A percentile compares a stretch with the other conserved stretches of the same genome.
Evolutionary conservation across 2,329 filamentous ascomycete species (phyloP).

Genomic region (Neospermospora avenae): DNA sequence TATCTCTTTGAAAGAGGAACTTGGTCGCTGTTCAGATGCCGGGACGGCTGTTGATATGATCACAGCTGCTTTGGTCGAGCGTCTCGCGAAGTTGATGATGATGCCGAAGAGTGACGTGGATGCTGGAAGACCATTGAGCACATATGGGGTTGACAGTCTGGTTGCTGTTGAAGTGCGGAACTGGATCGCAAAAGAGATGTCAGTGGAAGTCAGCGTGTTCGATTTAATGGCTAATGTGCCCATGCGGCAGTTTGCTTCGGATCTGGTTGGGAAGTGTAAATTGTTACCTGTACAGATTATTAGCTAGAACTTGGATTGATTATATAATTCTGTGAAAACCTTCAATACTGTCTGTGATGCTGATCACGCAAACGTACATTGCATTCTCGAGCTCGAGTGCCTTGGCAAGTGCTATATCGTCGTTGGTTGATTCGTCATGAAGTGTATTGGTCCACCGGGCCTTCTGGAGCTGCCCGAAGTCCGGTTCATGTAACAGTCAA

Average conservation of each 20-base stretch:
- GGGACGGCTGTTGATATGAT: not conserved
- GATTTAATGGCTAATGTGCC: slow-evolving; percentile 14
- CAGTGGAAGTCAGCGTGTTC: slow-evolving; percentile 34
- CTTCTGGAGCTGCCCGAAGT: too few relatives aligned
- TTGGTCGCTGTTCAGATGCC: not conserved
- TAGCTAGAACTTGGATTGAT: too few relatives aligned
- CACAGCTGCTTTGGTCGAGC: not conserved
- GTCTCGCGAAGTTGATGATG: not conserved
- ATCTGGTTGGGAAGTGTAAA: slow-evolving; percentile 1
- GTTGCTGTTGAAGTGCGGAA: slow-evolving; percentile 49
- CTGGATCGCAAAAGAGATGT: slow-evolving; percentile 44
- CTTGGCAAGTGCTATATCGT: too few relatives aligned
- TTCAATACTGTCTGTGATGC: too few relatives aligned
- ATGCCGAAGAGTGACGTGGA: slow-evolving; percentile 22
- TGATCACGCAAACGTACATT: too few relatives aligned
- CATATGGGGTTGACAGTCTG: slow-evolving; percentile 49
- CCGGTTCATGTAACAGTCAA: too few relatives aligned
- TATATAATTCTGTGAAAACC: too few relatives aligned
- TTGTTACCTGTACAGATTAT: too few relatives aligned
- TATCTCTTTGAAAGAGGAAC: not conserved
- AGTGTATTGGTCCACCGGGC: too few relatives aligned
- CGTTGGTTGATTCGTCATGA: too few relatives aligned
- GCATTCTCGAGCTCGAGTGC: too few relatives aligned
- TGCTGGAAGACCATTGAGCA: slow-evolving; percentile 16
- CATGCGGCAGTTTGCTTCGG: not conserved